A percentile compares a stretch with the other conserved stretches of the same genome.
Evolutionary conservation across 2,329 filamentous ascomycete genomes (phyloP).

Genomic region (Diaporthe nobilis): DNA sequence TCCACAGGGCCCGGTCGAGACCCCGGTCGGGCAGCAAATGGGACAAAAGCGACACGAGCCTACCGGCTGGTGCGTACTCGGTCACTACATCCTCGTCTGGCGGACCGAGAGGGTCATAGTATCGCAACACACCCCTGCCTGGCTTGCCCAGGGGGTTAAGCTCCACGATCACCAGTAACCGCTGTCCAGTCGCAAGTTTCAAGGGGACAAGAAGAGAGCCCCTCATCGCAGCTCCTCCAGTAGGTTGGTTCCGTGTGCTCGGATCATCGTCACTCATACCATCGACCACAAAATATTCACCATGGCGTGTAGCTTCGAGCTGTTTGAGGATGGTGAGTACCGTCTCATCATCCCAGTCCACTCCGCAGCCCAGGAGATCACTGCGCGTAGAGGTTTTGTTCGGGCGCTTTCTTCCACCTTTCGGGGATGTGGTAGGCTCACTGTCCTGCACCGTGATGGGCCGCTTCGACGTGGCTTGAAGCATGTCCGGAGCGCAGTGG

Average conservation of each 20-base stretch:
- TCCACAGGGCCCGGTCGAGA: background rate
- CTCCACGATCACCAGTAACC: background rate
- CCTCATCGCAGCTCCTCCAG: background rate
- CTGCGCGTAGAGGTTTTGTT: background rate
- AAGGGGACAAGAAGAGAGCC: slow-evolving; percentile 1
- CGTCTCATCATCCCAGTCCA: slow-evolving; percentile 34
- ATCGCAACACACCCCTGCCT: background rate
- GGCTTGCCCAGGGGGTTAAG: background rate
- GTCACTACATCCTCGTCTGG: background rate
- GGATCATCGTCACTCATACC: background rate
- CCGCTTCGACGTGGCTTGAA: slow-evolving; percentile 8
- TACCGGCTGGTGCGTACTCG: background rate
- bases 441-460: background rate
- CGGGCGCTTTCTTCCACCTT: slow-evolving; percentile 9
- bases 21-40: slow-evolving; percentile 11
- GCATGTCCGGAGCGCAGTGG: background rate
- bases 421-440: background rate
- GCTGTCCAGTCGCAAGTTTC: slow-evolving; percentile 5
- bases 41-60: background rate
- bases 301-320: background rate
- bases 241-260: background rate
- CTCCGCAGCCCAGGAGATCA: slow-evolving; percentile 9
- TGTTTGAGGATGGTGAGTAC: slow-evolving; percentile 26
- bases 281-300: slow-evolving; percentile 15
- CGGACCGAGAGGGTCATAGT: slow-evolving; percentile 15